phyloP scores from a whole-genome alignment of 2,329 filamentous ascomycete species.

The Monosporascus sp. region DNA sequence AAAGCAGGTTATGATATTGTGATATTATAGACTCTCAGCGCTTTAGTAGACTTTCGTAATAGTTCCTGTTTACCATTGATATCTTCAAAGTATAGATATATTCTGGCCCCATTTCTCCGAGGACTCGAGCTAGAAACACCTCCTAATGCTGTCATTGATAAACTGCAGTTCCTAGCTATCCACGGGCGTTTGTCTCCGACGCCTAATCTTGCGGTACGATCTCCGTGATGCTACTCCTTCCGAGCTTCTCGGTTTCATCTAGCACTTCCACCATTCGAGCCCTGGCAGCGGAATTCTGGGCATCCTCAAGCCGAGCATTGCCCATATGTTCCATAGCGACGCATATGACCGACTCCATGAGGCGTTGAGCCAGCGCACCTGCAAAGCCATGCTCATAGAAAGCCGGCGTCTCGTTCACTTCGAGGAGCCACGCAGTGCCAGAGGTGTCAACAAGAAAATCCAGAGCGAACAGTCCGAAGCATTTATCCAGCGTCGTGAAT shows the following conservation, averaged over 20 bases:
- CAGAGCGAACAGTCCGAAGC: conserved; percentile 32
- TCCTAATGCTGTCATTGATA: no score
- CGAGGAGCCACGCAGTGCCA: conserved; percentile 29
- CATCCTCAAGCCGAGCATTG: conserved; percentile 5
- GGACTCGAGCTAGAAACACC: no score
- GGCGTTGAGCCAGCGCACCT: conserved; percentile 24
- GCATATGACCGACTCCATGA: conserved; percentile 31
- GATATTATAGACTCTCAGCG: no score
- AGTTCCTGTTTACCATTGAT: no score
- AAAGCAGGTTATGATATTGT: no score
- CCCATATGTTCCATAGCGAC: conserved; percentile 31
- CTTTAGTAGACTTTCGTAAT: no score
- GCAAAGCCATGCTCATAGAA: conserved; percentile 31
- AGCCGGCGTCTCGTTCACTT: conserved; percentile 33
- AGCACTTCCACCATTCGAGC: conserved; percentile 19
- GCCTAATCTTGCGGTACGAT: conserved; percentile 13
- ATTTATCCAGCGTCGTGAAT: conserved; percentile 30
- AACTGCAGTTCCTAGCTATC: no score
- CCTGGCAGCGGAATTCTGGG: conserved; percentile 6
- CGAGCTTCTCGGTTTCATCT: conserved; percentile 22
- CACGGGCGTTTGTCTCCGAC: no score
- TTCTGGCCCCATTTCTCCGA: no score
- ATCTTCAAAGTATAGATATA: no score
- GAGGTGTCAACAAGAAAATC: conserved; percentile 30
- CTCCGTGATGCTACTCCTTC: conserved; percentile 23